Percentiles rank a stretch among this genome's conserved stretches.
These are phyloP conservation scores for Candida ficus DNA, from an alignment of 805 yeast genomes.

Conservation along the genomic window DNA sequence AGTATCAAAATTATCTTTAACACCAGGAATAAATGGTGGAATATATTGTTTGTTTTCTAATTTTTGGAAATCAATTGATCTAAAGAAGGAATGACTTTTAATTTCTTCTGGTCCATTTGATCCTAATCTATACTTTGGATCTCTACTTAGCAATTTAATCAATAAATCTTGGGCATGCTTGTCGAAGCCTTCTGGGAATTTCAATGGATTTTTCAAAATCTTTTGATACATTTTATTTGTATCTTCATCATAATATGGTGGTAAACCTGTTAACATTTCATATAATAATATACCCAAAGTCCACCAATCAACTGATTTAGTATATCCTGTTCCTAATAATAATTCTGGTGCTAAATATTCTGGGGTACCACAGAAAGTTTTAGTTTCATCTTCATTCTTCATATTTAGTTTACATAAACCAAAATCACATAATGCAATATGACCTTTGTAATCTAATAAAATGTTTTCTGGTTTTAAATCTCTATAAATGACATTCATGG, in stretches of 20 bases:
- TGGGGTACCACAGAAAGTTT: slow-evolving; percentile 97
- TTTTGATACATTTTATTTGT: slow-evolving; percentile 90
- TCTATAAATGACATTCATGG: slow-evolving; percentile 87
- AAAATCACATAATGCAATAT: slow-evolving; percentile 95
- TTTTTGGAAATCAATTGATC: slow-evolving; percentile 85
- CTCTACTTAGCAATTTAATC: slow-evolving; percentile 71
- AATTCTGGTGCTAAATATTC: slow-evolving; percentile 96
- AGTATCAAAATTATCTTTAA: slow-evolving; percentile 79
- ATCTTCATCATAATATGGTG: slow-evolving; percentile 96
- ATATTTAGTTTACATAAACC: slow-evolving; percentile 95
- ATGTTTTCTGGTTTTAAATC: slow-evolving; percentile 97
- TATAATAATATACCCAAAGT: slow-evolving; percentile 89
- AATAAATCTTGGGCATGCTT: slow-evolving; percentile 80
- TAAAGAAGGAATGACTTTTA: slow-evolving; percentile 78
- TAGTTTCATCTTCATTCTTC: slow-evolving; percentile 82
- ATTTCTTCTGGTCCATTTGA: slow-evolving; percentile 79
- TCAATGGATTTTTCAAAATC: slow-evolving; percentile 81
- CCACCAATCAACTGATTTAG: slow-evolving; percentile 98
- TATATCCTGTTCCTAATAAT: slow-evolving; percentile 86
- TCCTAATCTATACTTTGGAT: slow-evolving; percentile 76
- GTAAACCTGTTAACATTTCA: slow-evolving; percentile 95
- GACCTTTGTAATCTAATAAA: slow-evolving; percentile 91
- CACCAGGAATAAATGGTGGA: slow-evolving; percentile 94
- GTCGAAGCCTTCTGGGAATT: slow-evolving; percentile 85
- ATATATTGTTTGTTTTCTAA: slow-evolving; percentile 80